Evolutionary conservation across 352 stramenopile genomes (phyloP).

Genomic region (Pythium brachiatum): DNA sequence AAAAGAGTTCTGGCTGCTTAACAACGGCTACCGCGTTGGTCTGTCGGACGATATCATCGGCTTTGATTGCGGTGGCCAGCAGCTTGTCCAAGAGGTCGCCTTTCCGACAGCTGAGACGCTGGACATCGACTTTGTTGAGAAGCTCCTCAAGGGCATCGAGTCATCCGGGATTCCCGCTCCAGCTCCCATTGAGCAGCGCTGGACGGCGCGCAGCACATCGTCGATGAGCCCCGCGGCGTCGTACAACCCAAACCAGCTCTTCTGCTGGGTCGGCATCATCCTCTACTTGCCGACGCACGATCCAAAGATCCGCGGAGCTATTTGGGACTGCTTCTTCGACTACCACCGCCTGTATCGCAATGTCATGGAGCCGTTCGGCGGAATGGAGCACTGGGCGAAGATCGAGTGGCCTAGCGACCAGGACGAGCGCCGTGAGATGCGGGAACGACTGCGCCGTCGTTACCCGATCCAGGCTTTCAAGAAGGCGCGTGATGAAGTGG

Average conservation of each 20-base stretch:
- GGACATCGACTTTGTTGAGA: conserved; percentile 94
- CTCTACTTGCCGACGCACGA: conserved; percentile 92
- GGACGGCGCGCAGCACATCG: conserved; percentile 90
- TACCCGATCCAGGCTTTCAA: conserved; percentile 93
- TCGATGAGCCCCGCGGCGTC: conserved; percentile 91
- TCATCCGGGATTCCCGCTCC: conserved; percentile 91
- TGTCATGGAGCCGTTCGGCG: conserved; percentile 87
- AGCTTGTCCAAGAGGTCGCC: conserved; percentile 97
- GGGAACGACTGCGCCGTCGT: conserved; percentile 58
- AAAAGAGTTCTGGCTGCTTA: conserved; percentile 95
- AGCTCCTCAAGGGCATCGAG: conserved; percentile 92
- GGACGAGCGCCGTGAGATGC: conserved; percentile 49
- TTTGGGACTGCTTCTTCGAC: conserved; percentile 91
- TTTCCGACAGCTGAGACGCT: conserved; percentile 84
- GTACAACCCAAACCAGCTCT: conserved; percentile 61
- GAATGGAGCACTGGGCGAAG: conserved; percentile 97
- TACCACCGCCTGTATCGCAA: conserved; percentile 91
- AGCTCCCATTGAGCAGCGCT: conserved; percentile 98
- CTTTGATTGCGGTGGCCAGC: conserved; percentile 98
- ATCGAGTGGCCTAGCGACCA: conserved; percentile 86
- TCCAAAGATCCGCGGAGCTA: conserved; percentile 51
- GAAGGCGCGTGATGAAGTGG: conserved; percentile 80
- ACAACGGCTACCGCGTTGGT: conserved; percentile 88
- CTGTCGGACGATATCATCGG: conserved; percentile 95
- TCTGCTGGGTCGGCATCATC: conserved; percentile 98